These are phyloP conservation scores for Saturnispora quitensis DNA, from an alignment of 805 yeast species.

Conservation along the genomic window DNA sequence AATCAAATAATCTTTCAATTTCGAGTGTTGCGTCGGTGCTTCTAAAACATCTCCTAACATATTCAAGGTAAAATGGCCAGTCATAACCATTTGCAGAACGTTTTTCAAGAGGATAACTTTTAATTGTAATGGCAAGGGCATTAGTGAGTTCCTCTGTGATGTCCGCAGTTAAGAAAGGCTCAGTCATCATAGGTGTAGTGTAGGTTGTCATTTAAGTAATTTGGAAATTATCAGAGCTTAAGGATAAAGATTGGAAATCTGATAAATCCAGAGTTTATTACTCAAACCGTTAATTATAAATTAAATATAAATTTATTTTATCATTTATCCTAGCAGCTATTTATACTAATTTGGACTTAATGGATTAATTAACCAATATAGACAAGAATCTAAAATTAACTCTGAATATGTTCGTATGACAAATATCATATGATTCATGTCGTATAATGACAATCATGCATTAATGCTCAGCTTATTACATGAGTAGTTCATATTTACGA, in stretches of 20 bases:
- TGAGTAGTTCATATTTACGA: no score
- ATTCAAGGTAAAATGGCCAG: not conserved
- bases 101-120: not conserved
- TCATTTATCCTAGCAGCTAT: no score
- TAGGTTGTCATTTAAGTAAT: not conserved
- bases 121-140: not conserved
- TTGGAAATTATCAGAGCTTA: not conserved
- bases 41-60: not conserved
- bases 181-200: not conserved
- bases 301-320: no score
- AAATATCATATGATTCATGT: no score
- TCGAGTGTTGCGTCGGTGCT: not conserved
- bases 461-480: no score
- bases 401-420: no score
- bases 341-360: no score
- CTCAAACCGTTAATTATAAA: no score
- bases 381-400: no score
- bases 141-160: not conserved
- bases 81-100: not conserved
- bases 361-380: no score
- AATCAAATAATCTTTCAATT: slow-evolving; percentile 3
- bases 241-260: not conserved
- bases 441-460: no score
- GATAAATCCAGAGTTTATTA: not conserved
- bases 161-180: not conserved